Evolutionary conservation across 257 asterid genomes (phyloP).

Genomic region (Sherardia arvensis): DNA sequence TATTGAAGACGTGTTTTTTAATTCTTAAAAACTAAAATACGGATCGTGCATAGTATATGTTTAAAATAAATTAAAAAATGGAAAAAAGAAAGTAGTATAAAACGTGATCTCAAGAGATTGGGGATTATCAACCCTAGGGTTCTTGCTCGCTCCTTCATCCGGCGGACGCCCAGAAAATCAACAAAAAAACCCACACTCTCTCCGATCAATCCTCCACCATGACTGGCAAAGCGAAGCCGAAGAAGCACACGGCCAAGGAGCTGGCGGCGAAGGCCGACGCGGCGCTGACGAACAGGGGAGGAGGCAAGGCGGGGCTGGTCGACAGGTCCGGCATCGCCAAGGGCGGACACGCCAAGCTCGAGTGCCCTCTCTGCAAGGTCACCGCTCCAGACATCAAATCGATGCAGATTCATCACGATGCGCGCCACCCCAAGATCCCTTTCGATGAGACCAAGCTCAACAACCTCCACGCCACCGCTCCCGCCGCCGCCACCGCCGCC

Average conservation of each 20-base stretch:
- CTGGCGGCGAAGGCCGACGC: constrained; percentile 64
- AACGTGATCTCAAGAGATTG: no score
- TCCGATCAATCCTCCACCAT: constrained; percentile 21
- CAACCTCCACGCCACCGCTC: constrained; percentile 44
- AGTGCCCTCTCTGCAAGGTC: constrained; percentile 76
- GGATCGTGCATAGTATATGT: no score
- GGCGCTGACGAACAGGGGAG: constrained; percentile 78
- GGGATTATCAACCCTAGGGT: constrained; percentile 1
- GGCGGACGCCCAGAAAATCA: background rate
- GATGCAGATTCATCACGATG: constrained; percentile 89
- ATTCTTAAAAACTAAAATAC: no score
- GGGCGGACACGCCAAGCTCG: constrained; percentile 86
- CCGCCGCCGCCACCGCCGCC: constrained; percentile 8
- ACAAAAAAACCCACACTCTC: background rate
- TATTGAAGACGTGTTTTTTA: no score
- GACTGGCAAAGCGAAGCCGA: constrained; percentile 93
- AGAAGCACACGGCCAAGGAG: constrained; percentile 94
- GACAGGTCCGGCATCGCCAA: constrained; percentile 61
- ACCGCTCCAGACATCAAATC: constrained; percentile 82
- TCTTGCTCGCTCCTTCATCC: background rate
- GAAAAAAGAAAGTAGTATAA: no score
- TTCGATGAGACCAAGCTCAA: constrained; percentile 61
- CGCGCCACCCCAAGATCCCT: constrained; percentile 71
- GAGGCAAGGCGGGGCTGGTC: constrained; percentile 70
- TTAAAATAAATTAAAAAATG: no score